These are phyloP conservation scores for Pyrenochaeta sp. DNA, from an alignment of 2,329 filamentous ascomycete species.

Conservation along the genomic window DNA sequence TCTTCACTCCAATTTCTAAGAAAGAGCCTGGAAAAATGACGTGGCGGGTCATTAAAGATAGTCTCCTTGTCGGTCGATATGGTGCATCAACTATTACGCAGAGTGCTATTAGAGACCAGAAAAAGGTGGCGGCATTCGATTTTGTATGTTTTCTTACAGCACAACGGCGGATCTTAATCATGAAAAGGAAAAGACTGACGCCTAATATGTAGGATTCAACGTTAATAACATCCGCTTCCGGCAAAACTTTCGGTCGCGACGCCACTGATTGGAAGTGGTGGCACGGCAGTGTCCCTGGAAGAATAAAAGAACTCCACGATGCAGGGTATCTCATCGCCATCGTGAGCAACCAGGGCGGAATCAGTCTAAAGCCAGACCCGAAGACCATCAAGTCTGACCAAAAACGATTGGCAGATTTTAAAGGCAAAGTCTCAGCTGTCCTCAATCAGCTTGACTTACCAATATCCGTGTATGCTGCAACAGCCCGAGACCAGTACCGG, in stretches of 20 bases:
- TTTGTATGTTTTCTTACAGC: conserved; percentile 38
- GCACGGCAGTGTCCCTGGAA: conserved; percentile 73
- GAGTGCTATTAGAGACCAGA: conserved; percentile 22
- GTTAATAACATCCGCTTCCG: conserved; percentile 79
- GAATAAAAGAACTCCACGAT: conserved; percentile 72
- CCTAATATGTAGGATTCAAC: conserved; percentile 75
- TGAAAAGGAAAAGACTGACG: conserved; percentile 10
- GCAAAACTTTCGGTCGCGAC: conserved; percentile 77
- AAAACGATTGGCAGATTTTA: conserved; percentile 79
- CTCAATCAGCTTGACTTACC: conserved; percentile 78
- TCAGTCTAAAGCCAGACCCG: conserved; percentile 77
- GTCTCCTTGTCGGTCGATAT: conserved; percentile 80
- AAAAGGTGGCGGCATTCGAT: conserved; percentile 50
- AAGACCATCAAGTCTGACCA: conserved; percentile 73
- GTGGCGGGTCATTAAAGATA: conserved; percentile 74
- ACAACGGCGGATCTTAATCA: not conserved
- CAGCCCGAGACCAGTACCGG: conserved; percentile 79
- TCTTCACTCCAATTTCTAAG: conserved; percentile 87
- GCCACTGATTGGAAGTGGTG: conserved; percentile 95
- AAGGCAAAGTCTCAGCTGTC: conserved; percentile 76
- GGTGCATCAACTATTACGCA: conserved; percentile 48
- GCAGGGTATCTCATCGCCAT: conserved; percentile 81
- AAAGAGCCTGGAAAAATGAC: conserved; percentile 78
- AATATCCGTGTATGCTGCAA: conserved; percentile 84
- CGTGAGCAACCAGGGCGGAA: conserved; percentile 87